A percentile compares a stretch with the other conserved stretches of the same genome.
phyloP scores from a whole-genome alignment of 306 rosid species.

The Dalbergia cultrata region DNA sequence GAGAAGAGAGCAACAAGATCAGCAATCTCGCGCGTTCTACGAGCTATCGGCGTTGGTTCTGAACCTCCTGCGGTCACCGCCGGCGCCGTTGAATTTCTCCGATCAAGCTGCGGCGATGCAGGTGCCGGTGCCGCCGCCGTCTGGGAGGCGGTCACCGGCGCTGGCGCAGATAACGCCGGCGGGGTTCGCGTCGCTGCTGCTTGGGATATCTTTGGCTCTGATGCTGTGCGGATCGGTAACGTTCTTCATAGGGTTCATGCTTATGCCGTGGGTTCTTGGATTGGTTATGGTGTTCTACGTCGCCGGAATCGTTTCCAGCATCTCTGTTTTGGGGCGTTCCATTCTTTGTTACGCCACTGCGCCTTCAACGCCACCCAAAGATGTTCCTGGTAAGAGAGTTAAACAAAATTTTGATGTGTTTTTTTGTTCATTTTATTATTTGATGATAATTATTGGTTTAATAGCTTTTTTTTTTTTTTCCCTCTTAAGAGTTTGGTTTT shows the following conservation, averaged over 20 bases:
- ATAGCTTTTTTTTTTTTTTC: no score
- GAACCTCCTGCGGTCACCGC: conserved; percentile 76
- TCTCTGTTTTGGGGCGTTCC: conserved; percentile 76
- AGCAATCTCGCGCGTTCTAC: conserved; percentile 64
- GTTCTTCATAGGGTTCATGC: conserved; percentile 83
- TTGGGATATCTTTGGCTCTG: conserved; percentile 85
- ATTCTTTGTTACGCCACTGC: conserved; percentile 56
- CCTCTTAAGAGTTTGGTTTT: no score
- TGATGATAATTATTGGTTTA: no score
- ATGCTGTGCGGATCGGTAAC: conserved; percentile 96
- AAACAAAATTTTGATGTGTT: no score
- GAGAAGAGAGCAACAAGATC: conserved; percentile 63
- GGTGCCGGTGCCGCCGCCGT: background rate
- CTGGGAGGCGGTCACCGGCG: conserved; percentile 30
- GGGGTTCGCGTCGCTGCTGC: conserved; percentile 80
- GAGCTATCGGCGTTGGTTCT: conserved; percentile 78
- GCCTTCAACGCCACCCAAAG: conserved; percentile 66
- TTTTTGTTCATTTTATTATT: no score
- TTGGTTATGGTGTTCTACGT: conserved; percentile 76
- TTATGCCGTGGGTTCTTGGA: conserved; percentile 96
- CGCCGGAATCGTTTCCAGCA: conserved; percentile 71
- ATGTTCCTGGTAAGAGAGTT: conserved; percentile 62
- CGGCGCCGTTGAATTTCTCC: conserved; percentile 61
- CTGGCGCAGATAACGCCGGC: conserved; percentile 47
- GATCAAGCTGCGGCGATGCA: conserved; percentile 33